Conservation (phyloP, 2,329 filamentous ascomycete genomes). For the Curvularia lunata region DNA sequence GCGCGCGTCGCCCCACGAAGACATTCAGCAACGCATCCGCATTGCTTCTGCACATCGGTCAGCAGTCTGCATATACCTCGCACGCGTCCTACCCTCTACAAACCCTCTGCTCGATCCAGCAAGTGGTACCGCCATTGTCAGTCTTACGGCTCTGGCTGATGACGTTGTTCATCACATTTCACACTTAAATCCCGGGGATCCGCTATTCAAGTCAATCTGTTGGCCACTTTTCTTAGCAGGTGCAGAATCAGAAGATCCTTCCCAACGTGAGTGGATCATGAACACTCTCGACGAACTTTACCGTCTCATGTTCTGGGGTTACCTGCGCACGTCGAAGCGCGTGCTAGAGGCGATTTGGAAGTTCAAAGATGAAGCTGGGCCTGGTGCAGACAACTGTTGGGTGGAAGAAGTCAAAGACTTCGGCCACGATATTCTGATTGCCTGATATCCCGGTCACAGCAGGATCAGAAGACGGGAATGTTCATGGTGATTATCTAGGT, state of each 20-base stretch:
- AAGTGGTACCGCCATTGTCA: constrained; percentile 47
- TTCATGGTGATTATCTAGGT: background rate
- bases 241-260: constrained; percentile 58
- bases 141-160: constrained; percentile 50
- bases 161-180: constrained; percentile 61
- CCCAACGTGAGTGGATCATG: constrained; percentile 60
- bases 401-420: constrained; percentile 43
- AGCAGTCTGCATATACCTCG: constrained; percentile 51
- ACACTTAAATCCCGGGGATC: constrained; percentile 56
- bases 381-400: constrained; percentile 41
- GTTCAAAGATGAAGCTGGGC: constrained; percentile 33
- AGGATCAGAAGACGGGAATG: background rate
- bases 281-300: constrained; percentile 50
- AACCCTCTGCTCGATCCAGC: constrained; percentile 50
- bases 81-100: constrained; percentile 40
- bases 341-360: constrained; percentile 47
- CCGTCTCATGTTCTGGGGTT: constrained; percentile 48
- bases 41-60: constrained; percentile 49
- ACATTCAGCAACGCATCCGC: constrained; percentile 43
- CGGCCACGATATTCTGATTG: constrained; percentile 43
- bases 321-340: constrained; percentile 44
- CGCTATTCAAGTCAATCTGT: constrained; percentile 65
- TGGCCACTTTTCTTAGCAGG: constrained; percentile 67
- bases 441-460: constrained; percentile 23
- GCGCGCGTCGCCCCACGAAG: constrained; percentile 41